Conservation (phyloP, 345 rosid genomes). For the Sonneratia caseolaris region DNA sequence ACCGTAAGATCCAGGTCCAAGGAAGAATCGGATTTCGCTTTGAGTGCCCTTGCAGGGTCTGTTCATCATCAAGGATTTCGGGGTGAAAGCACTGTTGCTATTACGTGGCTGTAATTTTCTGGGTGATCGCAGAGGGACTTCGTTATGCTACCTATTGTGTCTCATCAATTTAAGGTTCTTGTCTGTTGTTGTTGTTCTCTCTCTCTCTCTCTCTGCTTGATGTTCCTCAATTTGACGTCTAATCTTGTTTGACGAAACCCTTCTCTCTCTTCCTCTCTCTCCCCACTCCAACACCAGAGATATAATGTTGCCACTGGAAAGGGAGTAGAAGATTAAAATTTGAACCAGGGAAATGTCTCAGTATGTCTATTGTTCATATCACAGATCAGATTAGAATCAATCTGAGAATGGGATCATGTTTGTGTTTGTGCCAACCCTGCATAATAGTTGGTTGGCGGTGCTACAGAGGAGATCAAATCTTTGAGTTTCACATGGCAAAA, state of each 20-base stretch:
- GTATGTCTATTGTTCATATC: too few species aligned
- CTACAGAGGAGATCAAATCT: neutral
- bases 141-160: too few species aligned
- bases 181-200: too few species aligned
- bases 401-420: neutral
- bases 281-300: neutral
- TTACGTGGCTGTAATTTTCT: neutral
- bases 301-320: neutral
- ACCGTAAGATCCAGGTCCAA: neutral
- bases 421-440: neutral
- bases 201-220: neutral
- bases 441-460: neutral
- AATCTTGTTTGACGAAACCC: too few species aligned
- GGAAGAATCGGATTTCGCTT: neutral
- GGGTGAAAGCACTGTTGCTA: neutral
- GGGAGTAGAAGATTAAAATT: neutral
- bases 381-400: too few species aligned
- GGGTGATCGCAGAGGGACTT: neutral
- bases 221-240: neutral
- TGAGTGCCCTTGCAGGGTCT: neutral
- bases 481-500: neutral
- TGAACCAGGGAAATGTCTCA: neutral
- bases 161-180: too few species aligned
- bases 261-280: too few species aligned
- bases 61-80: neutral